Evolutionary conservation across 2,329 filamentous ascomycete species (phyloP).

Genomic region (Coniochaeta ligniaria): DNA sequence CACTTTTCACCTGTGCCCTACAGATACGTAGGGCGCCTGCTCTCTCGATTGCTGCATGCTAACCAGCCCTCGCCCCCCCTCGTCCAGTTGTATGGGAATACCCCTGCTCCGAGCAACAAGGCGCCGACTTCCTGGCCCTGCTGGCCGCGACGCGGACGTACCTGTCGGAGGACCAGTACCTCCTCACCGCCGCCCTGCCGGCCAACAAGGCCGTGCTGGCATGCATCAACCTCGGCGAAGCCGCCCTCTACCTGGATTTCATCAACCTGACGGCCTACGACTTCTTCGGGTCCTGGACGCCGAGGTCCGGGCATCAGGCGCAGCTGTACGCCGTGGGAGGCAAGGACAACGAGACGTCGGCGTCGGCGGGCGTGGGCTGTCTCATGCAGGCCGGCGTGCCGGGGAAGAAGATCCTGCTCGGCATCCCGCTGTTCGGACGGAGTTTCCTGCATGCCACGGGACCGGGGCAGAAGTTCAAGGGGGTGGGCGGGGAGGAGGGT

Average conservation of each 20-base stretch:
- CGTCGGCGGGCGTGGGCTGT: constrained; percentile 59
- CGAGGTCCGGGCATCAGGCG: constrained; percentile 64
- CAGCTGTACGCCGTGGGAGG: constrained; percentile 62
- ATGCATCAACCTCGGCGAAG: constrained; percentile 58
- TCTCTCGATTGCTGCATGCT: neutral
- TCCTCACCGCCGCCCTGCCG: constrained; percentile 66
- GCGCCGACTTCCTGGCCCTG: constrained; percentile 62
- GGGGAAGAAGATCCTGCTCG: constrained; percentile 64
- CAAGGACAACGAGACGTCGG: constrained; percentile 57
- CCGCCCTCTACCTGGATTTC: constrained; percentile 61
- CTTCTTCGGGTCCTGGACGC: constrained; percentile 65
- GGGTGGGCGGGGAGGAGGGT: constrained; percentile 54
- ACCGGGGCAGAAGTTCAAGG: constrained; percentile 54
- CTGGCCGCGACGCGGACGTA: constrained; percentile 59
- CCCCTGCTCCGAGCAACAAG: constrained; percentile 58
- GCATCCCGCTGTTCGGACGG: constrained; percentile 68
- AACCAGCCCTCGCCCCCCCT: neutral
- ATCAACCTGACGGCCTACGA: constrained; percentile 79
- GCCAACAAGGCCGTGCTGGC: constrained; percentile 59
- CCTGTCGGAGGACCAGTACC: constrained; percentile 61
- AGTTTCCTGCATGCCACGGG: constrained; percentile 62
- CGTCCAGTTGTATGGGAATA: constrained; percentile 72
- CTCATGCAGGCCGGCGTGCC: constrained; percentile 60
- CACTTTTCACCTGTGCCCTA: neutral
- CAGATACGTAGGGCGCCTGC: neutral